These are phyloP conservation scores for Zygosaccharomyces rouxii DNA, from an alignment of 805 yeast species.

Conservation along the genomic window DNA sequence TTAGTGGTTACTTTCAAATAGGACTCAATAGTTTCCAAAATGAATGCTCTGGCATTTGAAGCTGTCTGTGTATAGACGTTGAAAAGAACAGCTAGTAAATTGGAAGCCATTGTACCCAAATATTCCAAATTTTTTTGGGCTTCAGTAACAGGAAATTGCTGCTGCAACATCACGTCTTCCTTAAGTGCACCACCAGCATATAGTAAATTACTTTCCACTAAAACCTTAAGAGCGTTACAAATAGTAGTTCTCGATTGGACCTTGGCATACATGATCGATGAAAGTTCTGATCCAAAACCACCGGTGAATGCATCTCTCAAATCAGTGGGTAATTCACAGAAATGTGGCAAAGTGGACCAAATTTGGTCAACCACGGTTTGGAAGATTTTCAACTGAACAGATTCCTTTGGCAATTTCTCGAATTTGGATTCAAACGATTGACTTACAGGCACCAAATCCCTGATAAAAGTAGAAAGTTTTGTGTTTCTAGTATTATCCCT, in stretches of 20 bases:
- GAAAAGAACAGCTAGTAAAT: slow-evolving; percentile 79
- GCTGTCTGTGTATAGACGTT: slow-evolving; percentile 89
- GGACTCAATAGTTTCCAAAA: slow-evolving; percentile 80
- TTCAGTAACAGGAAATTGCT: slow-evolving; percentile 53
- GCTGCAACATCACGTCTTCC: slow-evolving; percentile 54
- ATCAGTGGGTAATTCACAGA: slow-evolving; percentile 83
- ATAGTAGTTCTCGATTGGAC: slow-evolving; percentile 74
- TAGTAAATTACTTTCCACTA: slow-evolving; percentile 65
- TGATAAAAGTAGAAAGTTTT: slow-evolving; percentile 56
- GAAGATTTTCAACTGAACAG: slow-evolving; percentile 72
- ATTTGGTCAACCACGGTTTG: slow-evolving; percentile 85
- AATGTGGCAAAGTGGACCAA: slow-evolving; percentile 87
- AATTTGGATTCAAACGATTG: slow-evolving; percentile 50
- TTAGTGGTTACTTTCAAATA: slow-evolving; percentile 66
- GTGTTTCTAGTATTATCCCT: slow-evolving; percentile 82
- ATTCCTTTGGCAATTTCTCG: slow-evolving; percentile 43
- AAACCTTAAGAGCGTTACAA: slow-evolving; percentile 71
- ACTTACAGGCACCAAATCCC: slow-evolving; percentile 62
- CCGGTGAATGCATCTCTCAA: slow-evolving; percentile 59
- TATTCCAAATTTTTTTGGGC: slow-evolving; percentile 58
- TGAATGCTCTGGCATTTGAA: slow-evolving; percentile 76
- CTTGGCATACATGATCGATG: slow-evolving; percentile 69
- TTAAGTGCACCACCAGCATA: slow-evolving; percentile 57
- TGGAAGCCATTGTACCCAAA: slow-evolving; percentile 61
- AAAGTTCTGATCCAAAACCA: slow-evolving; percentile 69